phyloP scores from a whole-genome alignment of 2,329 filamentous ascomycete genomes.

The Venturia oleaginea region DNA sequence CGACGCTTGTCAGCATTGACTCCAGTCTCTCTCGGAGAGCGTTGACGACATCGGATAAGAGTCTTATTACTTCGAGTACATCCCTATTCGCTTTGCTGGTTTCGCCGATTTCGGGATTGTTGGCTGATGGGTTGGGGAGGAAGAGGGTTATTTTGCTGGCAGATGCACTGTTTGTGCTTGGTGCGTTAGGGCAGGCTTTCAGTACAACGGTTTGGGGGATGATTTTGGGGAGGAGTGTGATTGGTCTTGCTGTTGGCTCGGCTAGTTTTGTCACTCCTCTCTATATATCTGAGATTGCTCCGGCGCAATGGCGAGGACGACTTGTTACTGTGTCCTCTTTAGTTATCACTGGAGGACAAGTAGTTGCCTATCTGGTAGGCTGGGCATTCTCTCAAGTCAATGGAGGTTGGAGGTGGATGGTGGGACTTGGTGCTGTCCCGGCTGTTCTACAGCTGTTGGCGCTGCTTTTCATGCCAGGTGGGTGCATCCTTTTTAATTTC shows the following conservation, averaged over 20 bases:
- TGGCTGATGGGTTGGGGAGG: constrained; percentile 67
- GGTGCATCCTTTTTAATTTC: background rate
- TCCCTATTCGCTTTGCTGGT: constrained; percentile 49
- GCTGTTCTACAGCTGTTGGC: constrained; percentile 62
- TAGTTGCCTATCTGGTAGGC: constrained; percentile 77
- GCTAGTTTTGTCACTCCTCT: constrained; percentile 77
- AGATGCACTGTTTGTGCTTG: constrained; percentile 53
- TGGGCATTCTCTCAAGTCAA: constrained; percentile 56
- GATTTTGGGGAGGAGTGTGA: constrained; percentile 58
- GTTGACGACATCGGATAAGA: constrained; percentile 47
- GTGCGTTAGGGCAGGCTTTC: constrained; percentile 56
- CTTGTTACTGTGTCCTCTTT: constrained; percentile 75
- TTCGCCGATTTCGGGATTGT: constrained; percentile 44
- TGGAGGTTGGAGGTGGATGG: constrained; percentile 83
- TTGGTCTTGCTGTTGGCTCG: constrained; percentile 64
- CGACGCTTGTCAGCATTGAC: constrained; percentile 47
- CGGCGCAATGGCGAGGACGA: constrained; percentile 64
- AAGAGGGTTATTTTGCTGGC: constrained; percentile 70
- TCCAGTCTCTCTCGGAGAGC: constrained; percentile 42
- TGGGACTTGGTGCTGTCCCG: constrained; percentile 72
- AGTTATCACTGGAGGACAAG: constrained; percentile 80
- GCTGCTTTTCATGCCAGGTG: constrained; percentile 57
- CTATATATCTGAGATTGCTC: constrained; percentile 81
- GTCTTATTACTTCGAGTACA: constrained; percentile 49
- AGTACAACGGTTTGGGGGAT: constrained; percentile 52